phyloP scores from a whole-genome alignment of 306 rosid genomes.

The Heteromeles arbutifolia region DNA sequence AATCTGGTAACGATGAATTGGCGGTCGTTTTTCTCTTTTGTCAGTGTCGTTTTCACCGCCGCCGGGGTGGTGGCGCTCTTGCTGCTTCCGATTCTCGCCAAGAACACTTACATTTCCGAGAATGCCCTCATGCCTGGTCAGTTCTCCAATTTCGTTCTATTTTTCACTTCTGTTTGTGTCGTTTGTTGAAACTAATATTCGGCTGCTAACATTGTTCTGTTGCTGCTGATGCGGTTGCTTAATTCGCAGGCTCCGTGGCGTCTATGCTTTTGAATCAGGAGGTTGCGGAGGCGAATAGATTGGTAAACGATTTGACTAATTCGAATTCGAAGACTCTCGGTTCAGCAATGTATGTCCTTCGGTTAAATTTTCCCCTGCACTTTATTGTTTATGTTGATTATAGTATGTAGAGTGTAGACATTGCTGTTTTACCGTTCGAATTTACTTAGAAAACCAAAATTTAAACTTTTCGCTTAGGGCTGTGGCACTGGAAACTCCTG shows the following conservation, averaged over 20 bases:
- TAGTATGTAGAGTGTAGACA: background rate
- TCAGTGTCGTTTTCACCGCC: constrained; percentile 55
- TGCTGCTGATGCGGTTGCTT: background rate
- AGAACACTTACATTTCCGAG: constrained; percentile 88
- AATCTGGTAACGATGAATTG: background rate
- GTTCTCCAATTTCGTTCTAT: background rate
- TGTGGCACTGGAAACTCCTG: background rate
- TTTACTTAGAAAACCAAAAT: background rate
- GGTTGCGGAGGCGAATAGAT: constrained; percentile 52
- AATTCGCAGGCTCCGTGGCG: constrained; percentile 57
- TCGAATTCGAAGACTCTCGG: constrained; percentile 26
- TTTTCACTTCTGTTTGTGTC: background rate
- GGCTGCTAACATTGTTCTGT: background rate
- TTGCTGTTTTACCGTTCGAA: background rate
- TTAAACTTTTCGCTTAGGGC: background rate
- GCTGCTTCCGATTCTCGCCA: constrained; percentile 79
- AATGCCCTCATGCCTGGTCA: constrained; percentile 96
- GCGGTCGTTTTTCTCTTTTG: background rate
- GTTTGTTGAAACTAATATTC: background rate
- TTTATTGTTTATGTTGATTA: background rate
- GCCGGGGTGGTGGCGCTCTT: constrained; percentile 75
- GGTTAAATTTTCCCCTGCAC: background rate
- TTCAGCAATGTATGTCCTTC: constrained; percentile 35
- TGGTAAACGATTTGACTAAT: constrained; percentile 48
- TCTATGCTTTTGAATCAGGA: constrained; percentile 67